Percentiles rank a stretch among this genome's conserved stretches.
phyloP scores from a whole-genome alignment of 371 early-diverging fungal species.

The Blastocladiella emersonii region DNA sequence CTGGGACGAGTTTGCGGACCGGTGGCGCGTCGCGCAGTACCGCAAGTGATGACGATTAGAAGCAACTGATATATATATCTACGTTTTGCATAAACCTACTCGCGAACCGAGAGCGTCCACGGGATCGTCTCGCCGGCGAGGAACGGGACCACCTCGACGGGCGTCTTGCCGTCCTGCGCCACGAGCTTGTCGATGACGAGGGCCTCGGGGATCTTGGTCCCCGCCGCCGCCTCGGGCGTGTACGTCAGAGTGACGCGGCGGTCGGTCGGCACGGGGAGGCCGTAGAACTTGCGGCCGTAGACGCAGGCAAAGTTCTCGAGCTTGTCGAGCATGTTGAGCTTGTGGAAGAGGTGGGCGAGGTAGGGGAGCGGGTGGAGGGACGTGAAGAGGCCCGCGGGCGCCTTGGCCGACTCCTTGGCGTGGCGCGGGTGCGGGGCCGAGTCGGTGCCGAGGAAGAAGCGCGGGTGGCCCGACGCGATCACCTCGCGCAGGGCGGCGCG shows the following conservation, averaged over 20 bases:
- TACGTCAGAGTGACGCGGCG: constrained; percentile 26
- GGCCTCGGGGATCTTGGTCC: not conserved
- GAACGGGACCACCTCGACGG: constrained; percentile 73
- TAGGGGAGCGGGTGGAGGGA: constrained; percentile 70
- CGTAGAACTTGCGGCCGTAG: constrained; percentile 73
- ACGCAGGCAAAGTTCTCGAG: constrained; percentile 70
- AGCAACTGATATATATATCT: too few relatives aligned
- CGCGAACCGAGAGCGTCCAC: constrained; percentile 30
- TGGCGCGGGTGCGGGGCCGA: constrained; percentile 88
- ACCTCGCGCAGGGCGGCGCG: constrained; percentile 77
- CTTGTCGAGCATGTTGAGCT: constrained; percentile 63
- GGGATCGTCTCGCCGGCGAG: constrained; percentile 55
- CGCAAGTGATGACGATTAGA: not conserved
- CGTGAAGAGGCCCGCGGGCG: constrained; percentile 87
- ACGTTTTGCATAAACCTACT: too few relatives aligned
- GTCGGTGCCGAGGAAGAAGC: constrained; percentile 93
- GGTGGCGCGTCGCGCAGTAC: constrained; percentile 12
- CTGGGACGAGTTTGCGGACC: constrained; percentile 65
- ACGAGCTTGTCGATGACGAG: not conserved
- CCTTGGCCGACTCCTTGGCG: constrained; percentile 67
- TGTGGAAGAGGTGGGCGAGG: constrained; percentile 73
- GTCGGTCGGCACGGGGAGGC: constrained; percentile 22
- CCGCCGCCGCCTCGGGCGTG: not conserved
- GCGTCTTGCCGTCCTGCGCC: not conserved
- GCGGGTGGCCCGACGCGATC: constrained; percentile 70